Percentiles rank a stretch among this genome's conserved stretches.
Evolutionary conservation across 768 basidiomycete species (phyloP).

Genomic region (Suillus americanus): DNA sequence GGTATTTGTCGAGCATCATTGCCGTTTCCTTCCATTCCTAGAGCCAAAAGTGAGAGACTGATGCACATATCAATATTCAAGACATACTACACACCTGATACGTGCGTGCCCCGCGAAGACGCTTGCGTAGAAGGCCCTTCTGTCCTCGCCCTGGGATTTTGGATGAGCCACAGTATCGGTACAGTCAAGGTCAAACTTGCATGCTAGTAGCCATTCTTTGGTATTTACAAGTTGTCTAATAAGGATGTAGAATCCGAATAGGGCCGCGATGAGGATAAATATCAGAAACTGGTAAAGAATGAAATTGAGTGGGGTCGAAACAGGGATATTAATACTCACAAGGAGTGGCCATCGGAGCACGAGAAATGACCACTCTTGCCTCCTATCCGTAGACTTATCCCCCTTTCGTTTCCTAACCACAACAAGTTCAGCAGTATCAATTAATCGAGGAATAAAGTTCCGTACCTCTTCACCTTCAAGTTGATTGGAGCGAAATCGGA

Average conservation of each 20-base stretch:
- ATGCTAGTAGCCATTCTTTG: slow-evolving; percentile 91
- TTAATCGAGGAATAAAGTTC: background rate
- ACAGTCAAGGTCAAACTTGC: slow-evolving; percentile 41
- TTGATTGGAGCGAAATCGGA: slow-evolving; percentile 93
- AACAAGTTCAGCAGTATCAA: slow-evolving; percentile 5
- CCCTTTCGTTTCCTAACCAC: slow-evolving; percentile 38
- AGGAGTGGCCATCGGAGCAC: slow-evolving; percentile 86
- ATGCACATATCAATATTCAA: background rate
- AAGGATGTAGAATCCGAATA: slow-evolving; percentile 85
- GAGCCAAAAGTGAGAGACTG: background rate
- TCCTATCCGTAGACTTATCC: slow-evolving; percentile 36
- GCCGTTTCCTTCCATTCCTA: slow-evolving; percentile 91
- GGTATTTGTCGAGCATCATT: slow-evolving; percentile 70
- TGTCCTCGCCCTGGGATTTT: slow-evolving; percentile 70
- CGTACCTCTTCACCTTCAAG: slow-evolving; percentile 72
- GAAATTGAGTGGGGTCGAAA: background rate
- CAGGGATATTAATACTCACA: slow-evolving; percentile 39
- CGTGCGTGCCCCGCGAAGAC: slow-evolving; percentile 68
- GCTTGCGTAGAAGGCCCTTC: slow-evolving; percentile 75
- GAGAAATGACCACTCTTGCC: slow-evolving; percentile 74
- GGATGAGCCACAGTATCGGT: slow-evolving; percentile 6
- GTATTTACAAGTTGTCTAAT: slow-evolving; percentile 92
- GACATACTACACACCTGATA: slow-evolving; percentile 55
- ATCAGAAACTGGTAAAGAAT: slow-evolving; percentile 64
- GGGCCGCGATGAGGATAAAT: slow-evolving; percentile 75